These are phyloP conservation scores for Gelatoporia subvermispora DNA, from an alignment of 768 basidiomycete genomes.

Conservation along the genomic window DNA sequence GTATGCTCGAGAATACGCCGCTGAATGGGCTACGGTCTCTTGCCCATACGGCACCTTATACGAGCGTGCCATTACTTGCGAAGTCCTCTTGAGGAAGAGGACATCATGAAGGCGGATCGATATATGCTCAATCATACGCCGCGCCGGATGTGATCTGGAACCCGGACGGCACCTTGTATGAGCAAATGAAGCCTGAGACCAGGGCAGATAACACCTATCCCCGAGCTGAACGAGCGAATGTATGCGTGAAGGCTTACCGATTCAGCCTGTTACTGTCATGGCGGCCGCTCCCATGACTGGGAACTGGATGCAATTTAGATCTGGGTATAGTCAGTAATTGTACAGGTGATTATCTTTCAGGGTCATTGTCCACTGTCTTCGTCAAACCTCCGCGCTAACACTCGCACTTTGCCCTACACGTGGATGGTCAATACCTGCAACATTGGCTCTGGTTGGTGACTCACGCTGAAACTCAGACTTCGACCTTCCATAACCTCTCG, in stretches of 20 bases:
- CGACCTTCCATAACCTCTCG: constrained; percentile 63
- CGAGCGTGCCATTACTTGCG: constrained; percentile 12
- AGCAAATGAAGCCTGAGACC: constrained; percentile 35
- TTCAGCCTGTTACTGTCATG: too few relatives aligned
- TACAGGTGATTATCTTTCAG: too few relatives aligned
- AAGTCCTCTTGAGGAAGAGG: neutral
- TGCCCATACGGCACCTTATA: constrained; percentile 27
- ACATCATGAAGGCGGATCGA: constrained; percentile 14
- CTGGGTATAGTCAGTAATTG: too few relatives aligned
- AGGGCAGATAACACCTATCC: too few relatives aligned
- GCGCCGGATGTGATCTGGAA: constrained; percentile 22
- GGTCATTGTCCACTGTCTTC: constrained; percentile 31
- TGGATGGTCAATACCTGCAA: neutral
- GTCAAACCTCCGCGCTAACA: constrained; percentile 59
- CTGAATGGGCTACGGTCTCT: constrained; percentile 17
- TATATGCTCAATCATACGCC: constrained; percentile 31
- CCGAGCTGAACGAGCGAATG: too few relatives aligned
- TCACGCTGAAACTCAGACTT: constrained; percentile 58
- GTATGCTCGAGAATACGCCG: constrained; percentile 31
- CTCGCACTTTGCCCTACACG: constrained; percentile 56
- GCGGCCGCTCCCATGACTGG: too few relatives aligned
- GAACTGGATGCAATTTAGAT: too few relatives aligned
- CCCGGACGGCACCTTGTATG: constrained; percentile 29
- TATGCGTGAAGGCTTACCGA: too few relatives aligned
- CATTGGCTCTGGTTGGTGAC: constrained; percentile 15